A percentile compares a stretch with the other conserved stretches of the same genome.
Conservation (phyloP, 108 stramenopile genomes). For the Fistulifera solaris region DNA sequence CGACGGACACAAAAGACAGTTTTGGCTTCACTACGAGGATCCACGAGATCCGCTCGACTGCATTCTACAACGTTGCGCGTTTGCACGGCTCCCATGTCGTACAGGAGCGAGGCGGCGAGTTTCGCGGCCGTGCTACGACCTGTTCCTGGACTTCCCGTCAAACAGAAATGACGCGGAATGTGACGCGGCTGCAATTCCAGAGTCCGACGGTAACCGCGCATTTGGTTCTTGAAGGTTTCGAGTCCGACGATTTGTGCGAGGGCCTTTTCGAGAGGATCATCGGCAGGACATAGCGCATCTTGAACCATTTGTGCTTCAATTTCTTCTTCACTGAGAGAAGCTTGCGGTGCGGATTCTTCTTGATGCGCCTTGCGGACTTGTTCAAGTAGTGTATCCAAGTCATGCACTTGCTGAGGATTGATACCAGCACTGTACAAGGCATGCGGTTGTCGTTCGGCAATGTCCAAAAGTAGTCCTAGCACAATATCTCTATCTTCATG, state of each 20-base stretch:
- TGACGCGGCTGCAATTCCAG: slow-evolving; percentile 49
- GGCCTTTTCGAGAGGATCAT: slow-evolving; percentile 66
- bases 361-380: slow-evolving; percentile 37
- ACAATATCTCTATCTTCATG: slow-evolving; percentile 70
- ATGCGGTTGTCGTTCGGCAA: slow-evolving; percentile 65
- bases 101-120: slow-evolving; percentile 54
- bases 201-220: slow-evolving; percentile 78
- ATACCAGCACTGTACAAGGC: slow-evolving; percentile 77
- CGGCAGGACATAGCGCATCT: slow-evolving; percentile 71
- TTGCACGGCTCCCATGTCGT: slow-evolving; percentile 67
- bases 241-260: slow-evolving; percentile 63
- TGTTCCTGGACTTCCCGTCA: slow-evolving; percentile 88
- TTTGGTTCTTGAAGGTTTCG: slow-evolving; percentile 70
- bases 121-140: slow-evolving; percentile 82
- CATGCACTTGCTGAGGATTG: slow-evolving; percentile 49
- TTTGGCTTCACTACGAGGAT: slow-evolving; percentile 65
- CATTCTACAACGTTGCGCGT: slow-evolving; percentile 40
- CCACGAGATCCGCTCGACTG: slow-evolving; percentile 65
- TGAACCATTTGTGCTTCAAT: slow-evolving; percentile 74
- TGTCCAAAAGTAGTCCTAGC: slow-evolving; percentile 60
- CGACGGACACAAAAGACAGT: slow-evolving; percentile 62
- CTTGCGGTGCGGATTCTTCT: slow-evolving; percentile 37
- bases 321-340: slow-evolving; percentile 55
- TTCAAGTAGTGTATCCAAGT: slow-evolving; percentile 62
- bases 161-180: slow-evolving; percentile 54